Percentiles rank a stretch among this genome's conserved stretches.
These are phyloP conservation scores for Penicillium bialowiezense DNA, from an alignment of 495 filamentous ascomycete genomes.

Conservation along the genomic window DNA sequence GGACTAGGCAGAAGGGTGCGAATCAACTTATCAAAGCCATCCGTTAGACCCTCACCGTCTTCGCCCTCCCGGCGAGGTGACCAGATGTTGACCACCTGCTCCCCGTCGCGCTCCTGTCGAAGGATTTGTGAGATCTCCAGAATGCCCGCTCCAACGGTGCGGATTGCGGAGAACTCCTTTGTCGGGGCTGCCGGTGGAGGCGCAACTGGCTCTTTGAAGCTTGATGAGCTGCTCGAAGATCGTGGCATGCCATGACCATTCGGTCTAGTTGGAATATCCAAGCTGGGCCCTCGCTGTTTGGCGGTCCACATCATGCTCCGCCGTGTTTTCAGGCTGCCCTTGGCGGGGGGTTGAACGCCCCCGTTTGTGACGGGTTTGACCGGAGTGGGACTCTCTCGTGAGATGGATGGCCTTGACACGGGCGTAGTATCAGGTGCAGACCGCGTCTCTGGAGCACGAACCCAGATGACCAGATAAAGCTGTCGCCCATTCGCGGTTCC, in stretches of 20 bases:
- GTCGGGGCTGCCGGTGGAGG: conserved; percentile 25
- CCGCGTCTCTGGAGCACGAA: conserved; percentile 62
- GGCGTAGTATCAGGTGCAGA: conserved; percentile 29
- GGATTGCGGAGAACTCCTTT: conserved; percentile 52
- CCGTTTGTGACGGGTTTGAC: conserved; percentile 23
- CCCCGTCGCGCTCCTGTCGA: conserved; percentile 70
- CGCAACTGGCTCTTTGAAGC: conserved; percentile 42
- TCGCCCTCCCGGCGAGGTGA: conserved; percentile 57
- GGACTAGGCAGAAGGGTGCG: conserved; percentile 70
- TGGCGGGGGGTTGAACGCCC: conserved; percentile 28
- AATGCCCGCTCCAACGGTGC: conserved; percentile 77
- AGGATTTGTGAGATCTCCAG: conserved; percentile 77
- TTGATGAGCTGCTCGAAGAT: conserved; percentile 58
- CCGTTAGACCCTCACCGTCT: conserved; percentile 48
- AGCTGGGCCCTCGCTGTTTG: conserved; percentile 30
- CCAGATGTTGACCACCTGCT: conserved; percentile 79
- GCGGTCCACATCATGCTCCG: conserved; percentile 82
- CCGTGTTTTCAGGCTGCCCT: conserved; percentile 52
- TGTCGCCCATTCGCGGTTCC: conserved; percentile 60
- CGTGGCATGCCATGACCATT: conserved; percentile 41
- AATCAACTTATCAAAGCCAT: conserved; percentile 76
- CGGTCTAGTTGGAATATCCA: conserved; percentile 20
- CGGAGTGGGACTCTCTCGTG: conserved; percentile 36
- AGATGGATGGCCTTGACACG: conserved; percentile 28
- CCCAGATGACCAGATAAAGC: conserved; percentile 80